Base-by-base conservation (phyloP, 192 early-diverging fungal genomes). In the Gamsiella multidivaricata region DNA sequence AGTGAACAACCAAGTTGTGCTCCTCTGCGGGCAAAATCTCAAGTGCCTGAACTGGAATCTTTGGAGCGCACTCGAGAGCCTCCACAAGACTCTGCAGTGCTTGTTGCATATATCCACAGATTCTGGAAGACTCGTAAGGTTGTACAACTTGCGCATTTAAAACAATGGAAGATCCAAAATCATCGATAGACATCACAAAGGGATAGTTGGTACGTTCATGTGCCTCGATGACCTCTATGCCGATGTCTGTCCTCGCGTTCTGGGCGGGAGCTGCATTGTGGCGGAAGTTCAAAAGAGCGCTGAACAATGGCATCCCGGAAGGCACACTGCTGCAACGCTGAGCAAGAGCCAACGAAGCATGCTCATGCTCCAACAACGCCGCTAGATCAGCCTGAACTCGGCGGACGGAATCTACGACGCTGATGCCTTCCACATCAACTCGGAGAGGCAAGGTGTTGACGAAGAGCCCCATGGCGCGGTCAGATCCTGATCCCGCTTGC, bases 371-470 rank as follows among this genome's bases (percentile, higher is more conserved):
- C 31, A 62, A 10, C 10, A 62, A 20, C 1, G 61, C 61, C 9
- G 33, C 25, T 15, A 62, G 7, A 4, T n/a, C 32, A 0, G 10
- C 0, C 1, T 62, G 61, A 6, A 14, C 37, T 4, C 14, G 32
- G 14, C 15, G 47, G 15, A 62, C 33, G 36, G 29, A 50, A 8
- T 62, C 46, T 7, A 9, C 9, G 23, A 62, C 25, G 22, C 47
- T 34, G 33, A 28, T 2, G 1, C 22, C 47, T 6, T 62, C 60
- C 1, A 62, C 20, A 23, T 62, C 61, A 20, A 14, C 15, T 0
- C 61, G 34, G 51, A 65, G n/a, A 26, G 62, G 62, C 15, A 65
- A 51, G 20, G 62, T 65, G 31, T 65, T 65, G 36, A 65, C 54
- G 51, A n/a, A 54, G 2, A 54, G 37, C 7, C 62, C 62, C 20